Base-by-base conservation (phyloP, 345 rosid genomes). In the Hibiscus trionum region DNA sequence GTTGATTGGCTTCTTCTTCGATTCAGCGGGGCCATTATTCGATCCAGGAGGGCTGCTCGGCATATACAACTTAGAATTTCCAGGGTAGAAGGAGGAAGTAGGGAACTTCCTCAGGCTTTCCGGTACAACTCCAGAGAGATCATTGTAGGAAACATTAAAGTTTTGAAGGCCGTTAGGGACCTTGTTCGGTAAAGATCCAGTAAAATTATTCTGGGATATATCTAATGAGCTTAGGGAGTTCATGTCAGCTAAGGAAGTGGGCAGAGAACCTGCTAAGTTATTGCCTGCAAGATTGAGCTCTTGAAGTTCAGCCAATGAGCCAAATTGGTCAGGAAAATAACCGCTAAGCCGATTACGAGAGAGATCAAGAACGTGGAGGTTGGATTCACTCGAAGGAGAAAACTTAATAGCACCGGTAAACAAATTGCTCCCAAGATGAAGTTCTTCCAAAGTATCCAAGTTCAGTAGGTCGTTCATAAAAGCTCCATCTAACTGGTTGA, bases 121-220 rank as follows among this genome's bases (percentile, higher is more conserved):
- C 39, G 99, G 97, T 74, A 92, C 96, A 76, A 76, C 82, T 15
- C 99, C 99, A 70, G 96, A 90, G 58, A 95, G 87, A 83, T 92
- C 89, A 75, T 95, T 95, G 74, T 85, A 77, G 12, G 99, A 89
- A 62, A 82, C 97, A 78, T 92, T 95, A 73, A 95, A 88, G 77
- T 80, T 85, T 71, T 72, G 76, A 56, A 95, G 90, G 69, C 79
- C 73, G 56, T 46, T 77, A 37, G 97, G 82, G 79, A 92, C 78
- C 75, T 91, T 92, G 79, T 66, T 83, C 2, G 97, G 97, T 50
- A 95, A 80, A 69, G 90, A 82, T 80, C 97, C 99, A 0, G 87
- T 78, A 80, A 95, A 86, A 76, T 79, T 84, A 81, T 92, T 95
- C 76, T 87, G 87, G 26, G 97, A 91, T 69, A 91, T 76, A 82